Evolutionary conservation across 2,329 filamentous ascomycete species (phyloP).

Genomic region (Didymella glomerata): DNA sequence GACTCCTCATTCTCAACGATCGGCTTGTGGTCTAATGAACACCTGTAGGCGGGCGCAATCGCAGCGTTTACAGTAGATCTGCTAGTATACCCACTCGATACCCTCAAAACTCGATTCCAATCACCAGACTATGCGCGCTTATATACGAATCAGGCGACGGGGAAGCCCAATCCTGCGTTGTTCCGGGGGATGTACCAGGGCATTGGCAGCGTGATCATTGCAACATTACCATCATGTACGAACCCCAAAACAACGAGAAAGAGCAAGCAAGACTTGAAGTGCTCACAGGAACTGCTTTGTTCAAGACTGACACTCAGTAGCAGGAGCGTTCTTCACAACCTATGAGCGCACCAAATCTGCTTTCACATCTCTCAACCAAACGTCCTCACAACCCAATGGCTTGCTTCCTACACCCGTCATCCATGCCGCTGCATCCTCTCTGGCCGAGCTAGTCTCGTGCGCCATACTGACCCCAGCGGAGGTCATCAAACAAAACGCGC

Average conservation of each 20-base stretch:
- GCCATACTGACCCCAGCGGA: constrained; percentile 87
- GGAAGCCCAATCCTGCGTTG: constrained; percentile 63
- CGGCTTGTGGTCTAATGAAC: constrained; percentile 4
- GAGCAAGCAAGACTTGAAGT: neutral
- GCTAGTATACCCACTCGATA: constrained; percentile 87
- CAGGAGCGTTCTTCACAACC: constrained; percentile 87
- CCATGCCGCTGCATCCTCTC: constrained; percentile 76
- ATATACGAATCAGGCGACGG: constrained; percentile 67
- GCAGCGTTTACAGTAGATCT: constrained; percentile 88
- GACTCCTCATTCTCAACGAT: neutral
- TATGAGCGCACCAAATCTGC: constrained; percentile 79
- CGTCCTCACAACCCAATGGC: constrained; percentile 40
- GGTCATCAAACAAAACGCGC: constrained; percentile 92
- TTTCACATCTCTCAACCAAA: constrained; percentile 61
- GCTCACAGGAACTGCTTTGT: neutral
- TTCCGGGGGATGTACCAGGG: constrained; percentile 86
- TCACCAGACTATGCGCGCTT: constrained; percentile 76
- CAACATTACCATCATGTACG: constrained; percentile 84
- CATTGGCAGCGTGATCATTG: constrained; percentile 82
- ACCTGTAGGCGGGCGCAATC: constrained; percentile 76
- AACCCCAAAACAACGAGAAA: neutral
- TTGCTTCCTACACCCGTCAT: constrained; percentile 72
- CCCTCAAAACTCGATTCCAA: constrained; percentile 86
- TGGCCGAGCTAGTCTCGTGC: constrained; percentile 85
- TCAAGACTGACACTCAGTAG: constrained; percentile 52